phyloP scores from a whole-genome alignment of 2,329 filamentous ascomycete species.

The Allantophomopsis cytisporea region DNA sequence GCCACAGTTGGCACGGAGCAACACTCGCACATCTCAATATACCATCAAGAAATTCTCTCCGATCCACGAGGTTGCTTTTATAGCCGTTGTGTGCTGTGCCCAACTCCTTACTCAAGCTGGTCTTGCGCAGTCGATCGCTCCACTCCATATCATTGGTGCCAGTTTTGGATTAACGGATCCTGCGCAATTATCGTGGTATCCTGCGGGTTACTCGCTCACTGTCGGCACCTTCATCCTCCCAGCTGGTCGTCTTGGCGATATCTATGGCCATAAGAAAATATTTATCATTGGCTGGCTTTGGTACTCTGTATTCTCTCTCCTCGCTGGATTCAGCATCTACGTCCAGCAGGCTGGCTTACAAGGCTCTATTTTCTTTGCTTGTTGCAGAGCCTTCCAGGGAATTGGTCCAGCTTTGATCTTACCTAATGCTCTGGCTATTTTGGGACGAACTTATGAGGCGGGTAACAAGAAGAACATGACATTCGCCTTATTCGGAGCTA shows the following conservation, averaged over 20 bases:
- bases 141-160: slow-evolving; percentile 31
- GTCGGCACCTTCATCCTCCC: slow-evolving; percentile 38
- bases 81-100: slow-evolving; percentile 28
- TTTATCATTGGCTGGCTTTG: slow-evolving; percentile 30
- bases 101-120: slow-evolving; percentile 33
- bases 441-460: slow-evolving; percentile 31
- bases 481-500: slow-evolving; percentile 31
- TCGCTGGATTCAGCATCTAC: slow-evolving; percentile 16
- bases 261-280: slow-evolving; percentile 36
- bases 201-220: slow-evolving; percentile 39
- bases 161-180: slow-evolving; percentile 28
- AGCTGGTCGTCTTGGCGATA: slow-evolving; percentile 34
- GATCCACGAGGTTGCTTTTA: slow-evolving; percentile 21
- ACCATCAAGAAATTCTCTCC: neutral
- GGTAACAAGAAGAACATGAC: slow-evolving; percentile 29
- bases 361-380: slow-evolving; percentile 23
- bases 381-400: slow-evolving; percentile 39
- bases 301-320: slow-evolving; percentile 12
- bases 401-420: slow-evolving; percentile 36
- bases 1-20: too few relatives aligned
- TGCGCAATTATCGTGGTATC: slow-evolving; percentile 37
- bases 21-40: too few relatives aligned
- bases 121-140: slow-evolving; percentile 32
- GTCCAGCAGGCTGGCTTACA: slow-evolving; percentile 6
- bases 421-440: slow-evolving; percentile 35